A percentile compares a stretch with the other conserved stretches of the same genome.
These are phyloP conservation scores for Epichloe elymi DNA, from an alignment of 2,329 filamentous ascomycete genomes.

Conservation along the genomic window DNA sequence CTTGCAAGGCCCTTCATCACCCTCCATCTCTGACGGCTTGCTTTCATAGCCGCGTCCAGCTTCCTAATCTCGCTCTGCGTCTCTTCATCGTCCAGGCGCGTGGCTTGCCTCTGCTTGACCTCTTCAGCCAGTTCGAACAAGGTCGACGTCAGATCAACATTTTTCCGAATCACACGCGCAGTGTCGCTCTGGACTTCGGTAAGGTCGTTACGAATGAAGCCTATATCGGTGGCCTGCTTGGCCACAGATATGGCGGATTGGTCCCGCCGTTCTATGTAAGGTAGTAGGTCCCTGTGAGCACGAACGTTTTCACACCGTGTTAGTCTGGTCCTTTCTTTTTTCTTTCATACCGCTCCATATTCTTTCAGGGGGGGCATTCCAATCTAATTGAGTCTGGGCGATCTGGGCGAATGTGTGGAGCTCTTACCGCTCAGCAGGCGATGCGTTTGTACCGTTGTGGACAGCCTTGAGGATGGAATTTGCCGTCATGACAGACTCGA, in stretches of 20 bases:
- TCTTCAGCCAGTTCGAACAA: slow-evolving; percentile 51
- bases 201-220: slow-evolving; percentile 37
- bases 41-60: slow-evolving; percentile 46
- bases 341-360: background rate
- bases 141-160: slow-evolving; percentile 47
- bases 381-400: background rate
- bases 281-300: slow-evolving; percentile 46
- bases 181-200: slow-evolving; percentile 45
- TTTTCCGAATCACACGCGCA: slow-evolving; percentile 42
- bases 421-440: slow-evolving; percentile 53
- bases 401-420: no score
- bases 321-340: background rate
- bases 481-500: slow-evolving; percentile 55
- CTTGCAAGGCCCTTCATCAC: slow-evolving; percentile 69
- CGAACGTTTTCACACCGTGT: background rate
- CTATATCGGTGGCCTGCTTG: slow-evolving; percentile 40
- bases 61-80: slow-evolving; percentile 41
- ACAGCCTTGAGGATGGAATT: slow-evolving; percentile 69
- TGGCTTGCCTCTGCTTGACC: slow-evolving; percentile 36
- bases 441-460: slow-evolving; percentile 51
- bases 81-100: slow-evolving; percentile 39
- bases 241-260: slow-evolving; percentile 50
- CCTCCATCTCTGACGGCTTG: slow-evolving; percentile 54
- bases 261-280: slow-evolving; percentile 55
- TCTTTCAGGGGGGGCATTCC: background rate